Percentiles rank a stretch among this genome's conserved stretches.
These are phyloP conservation scores for Venturia nashicola DNA, from an alignment of 2,329 filamentous ascomycete species.

Conservation along the genomic window DNA sequence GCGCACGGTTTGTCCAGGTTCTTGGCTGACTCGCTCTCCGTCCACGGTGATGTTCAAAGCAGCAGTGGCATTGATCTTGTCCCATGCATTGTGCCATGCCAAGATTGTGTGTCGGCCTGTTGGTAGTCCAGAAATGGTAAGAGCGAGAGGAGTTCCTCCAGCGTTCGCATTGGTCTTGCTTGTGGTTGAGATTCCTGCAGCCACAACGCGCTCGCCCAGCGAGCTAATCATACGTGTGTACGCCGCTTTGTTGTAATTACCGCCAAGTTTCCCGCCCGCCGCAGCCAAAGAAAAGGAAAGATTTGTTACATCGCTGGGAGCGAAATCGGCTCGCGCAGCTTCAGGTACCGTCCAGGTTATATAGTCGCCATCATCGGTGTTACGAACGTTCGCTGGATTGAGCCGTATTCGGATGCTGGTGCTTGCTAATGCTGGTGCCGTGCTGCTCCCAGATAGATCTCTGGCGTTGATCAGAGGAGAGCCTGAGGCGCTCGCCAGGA, in stretches of 20 bases:
- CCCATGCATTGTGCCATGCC: constrained; percentile 22
- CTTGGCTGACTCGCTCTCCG: constrained; percentile 11
- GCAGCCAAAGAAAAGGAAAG: constrained; percentile 8
- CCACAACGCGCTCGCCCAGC: constrained; percentile 19
- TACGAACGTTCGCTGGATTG: neutral
- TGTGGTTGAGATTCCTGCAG: constrained; percentile 18
- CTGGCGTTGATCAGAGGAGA: neutral
- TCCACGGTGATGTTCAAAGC: constrained; percentile 17
- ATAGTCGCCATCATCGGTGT: neutral
- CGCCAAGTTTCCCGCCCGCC: constrained; percentile 14
- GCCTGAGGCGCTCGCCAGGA: neutral
- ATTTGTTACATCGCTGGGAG: neutral
- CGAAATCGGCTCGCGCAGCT: neutral
- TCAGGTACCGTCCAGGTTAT: neutral
- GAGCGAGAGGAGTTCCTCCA: constrained; percentile 15
- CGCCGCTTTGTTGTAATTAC: constrained; percentile 17
- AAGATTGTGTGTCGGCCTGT: constrained; percentile 19
- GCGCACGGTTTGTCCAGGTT: constrained; percentile 15
- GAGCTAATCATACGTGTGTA: constrained; percentile 18
- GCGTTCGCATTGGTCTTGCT: constrained; percentile 10
- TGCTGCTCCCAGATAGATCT: neutral
- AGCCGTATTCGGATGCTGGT: neutral
- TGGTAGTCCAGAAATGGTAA: constrained; percentile 18
- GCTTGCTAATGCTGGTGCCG: neutral
- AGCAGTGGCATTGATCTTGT: constrained; percentile 15